Evolutionary conservation across 129 eudicot species (phyloP), one percentile per base, ranked within the genome.

Genomic region (Kitagawia praeruptora): DNA sequence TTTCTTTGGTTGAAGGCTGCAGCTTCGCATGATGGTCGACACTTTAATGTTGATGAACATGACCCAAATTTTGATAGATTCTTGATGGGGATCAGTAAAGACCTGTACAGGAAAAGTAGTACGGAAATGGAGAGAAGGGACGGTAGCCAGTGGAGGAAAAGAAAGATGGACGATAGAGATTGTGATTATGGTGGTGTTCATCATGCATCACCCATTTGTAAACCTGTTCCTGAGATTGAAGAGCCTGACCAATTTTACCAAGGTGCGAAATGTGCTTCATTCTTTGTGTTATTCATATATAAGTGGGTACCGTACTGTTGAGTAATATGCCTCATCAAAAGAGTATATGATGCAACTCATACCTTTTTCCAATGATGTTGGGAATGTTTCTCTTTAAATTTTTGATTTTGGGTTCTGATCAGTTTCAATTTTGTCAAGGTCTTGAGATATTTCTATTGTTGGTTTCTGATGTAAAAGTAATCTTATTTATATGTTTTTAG

Each of bases 51-150:
- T 84, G 86, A 85, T 80, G 83, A 78, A 54, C 75, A 83, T 39
- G 84, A 87, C 69, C 80, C 85, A 27, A 84, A 82, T 58, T 76
- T 64, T 80, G 89, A 88, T 28, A 84, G 78, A 74, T 79, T 79
- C 51, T 41, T 80, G 77, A 81, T 77, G 58, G 76, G 81, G 82
- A 70, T 82, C 40, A 89, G 87, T 67, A 87, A 87, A 75, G 91
- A 81, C 48, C 87, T 38, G 87, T 78, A 77, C 42, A 82, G 79
- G 64, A 87, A 82, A 39, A 72, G 63, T 63, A 87, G 82, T 34
- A 86, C 70, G 79, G 97, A 87, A 48, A 85, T 81, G 82, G 88
- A 78, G 64, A 87, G 78, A 78, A 79, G 78, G 80, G 92, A 84
- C 81, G 84, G 80, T 67, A 83, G 51, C 76, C 79, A 85, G 4